phyloP scores from a whole-genome alignment of 179 eudicot species.

The Beta lomatogona region DNA sequence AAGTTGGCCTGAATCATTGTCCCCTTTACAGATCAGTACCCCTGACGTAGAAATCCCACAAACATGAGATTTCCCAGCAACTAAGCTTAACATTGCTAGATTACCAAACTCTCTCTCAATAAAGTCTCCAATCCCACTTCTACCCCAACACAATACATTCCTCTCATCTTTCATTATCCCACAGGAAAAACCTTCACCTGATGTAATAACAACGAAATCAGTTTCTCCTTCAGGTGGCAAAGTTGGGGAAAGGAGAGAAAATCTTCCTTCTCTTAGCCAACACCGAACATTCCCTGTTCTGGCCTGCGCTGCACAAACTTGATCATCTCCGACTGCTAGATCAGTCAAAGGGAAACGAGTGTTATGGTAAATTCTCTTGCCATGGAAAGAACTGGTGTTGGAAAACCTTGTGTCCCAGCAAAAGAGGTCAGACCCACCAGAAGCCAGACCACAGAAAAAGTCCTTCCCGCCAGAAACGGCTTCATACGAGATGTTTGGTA shows the following conservation, averaged over 20 bases:
- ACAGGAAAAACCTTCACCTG: conserved; percentile 58
- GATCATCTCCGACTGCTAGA: conserved; percentile 42
- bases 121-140: conserved; percentile 38
- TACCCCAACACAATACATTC: conserved; percentile 57
- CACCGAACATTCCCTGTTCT: conserved; percentile 34
- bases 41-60: conserved; percentile 55
- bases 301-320: conserved; percentile 45
- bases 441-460: conserved; percentile 51
- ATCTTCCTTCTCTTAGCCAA: conserved; percentile 34
- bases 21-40: conserved; percentile 48
- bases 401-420: conserved; percentile 50
- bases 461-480: conserved; percentile 55
- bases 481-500: conserved; percentile 44
- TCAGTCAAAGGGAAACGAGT: conserved; percentile 28
- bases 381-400: conserved; percentile 20
- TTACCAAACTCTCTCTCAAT: conserved; percentile 45
- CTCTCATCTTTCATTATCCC: conserved; percentile 41
- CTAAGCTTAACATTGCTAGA: conserved; percentile 45
- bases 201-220: conserved; percentile 36
- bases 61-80: conserved; percentile 54
- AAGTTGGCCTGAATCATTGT: conserved; percentile 43
- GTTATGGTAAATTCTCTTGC: conserved; percentile 38
- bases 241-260: conserved; percentile 12
- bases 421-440: conserved; percentile 45
- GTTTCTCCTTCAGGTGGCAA: conserved; percentile 25